phyloP scores from a whole-genome alignment of 2,329 filamentous ascomycete species.

The Exophiala spinifera region DNA sequence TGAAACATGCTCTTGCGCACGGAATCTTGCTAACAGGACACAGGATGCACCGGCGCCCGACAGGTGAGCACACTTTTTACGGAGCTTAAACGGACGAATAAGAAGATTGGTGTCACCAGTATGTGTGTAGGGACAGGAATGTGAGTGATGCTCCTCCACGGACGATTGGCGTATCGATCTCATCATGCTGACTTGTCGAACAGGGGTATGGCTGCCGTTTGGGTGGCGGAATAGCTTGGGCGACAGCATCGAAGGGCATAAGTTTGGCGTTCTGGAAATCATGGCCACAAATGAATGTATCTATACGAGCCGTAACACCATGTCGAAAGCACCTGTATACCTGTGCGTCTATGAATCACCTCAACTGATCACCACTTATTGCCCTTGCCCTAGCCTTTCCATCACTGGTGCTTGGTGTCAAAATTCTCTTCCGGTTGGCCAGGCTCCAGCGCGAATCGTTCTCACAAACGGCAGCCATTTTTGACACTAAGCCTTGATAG shows the following conservation, averaged over 20 bases:
- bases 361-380: too few relatives aligned
- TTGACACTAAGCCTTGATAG: too few relatives aligned
- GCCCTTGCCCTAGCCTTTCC: too few relatives aligned
- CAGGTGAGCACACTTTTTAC: conserved; percentile 91
- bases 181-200: conserved; percentile 4
- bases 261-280: neutral
- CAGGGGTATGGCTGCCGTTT: conserved; percentile 84
- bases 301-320: neutral
- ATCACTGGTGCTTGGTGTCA: too few relatives aligned
- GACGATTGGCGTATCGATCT: neutral
- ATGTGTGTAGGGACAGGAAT: conserved; percentile 98
- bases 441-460: too few relatives aligned
- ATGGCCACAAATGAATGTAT: neutral
- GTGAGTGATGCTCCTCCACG: conserved; percentile 36
- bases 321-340: neutral
- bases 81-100: conserved; percentile 77
- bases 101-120: conserved; percentile 85
- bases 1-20: too few relatives aligned
- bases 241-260: neutral
- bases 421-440: too few relatives aligned
- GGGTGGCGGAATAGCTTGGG: conserved; percentile 81
- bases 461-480: too few relatives aligned
- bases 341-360: too few relatives aligned
- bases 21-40: conserved; percentile 34
- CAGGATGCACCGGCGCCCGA: conserved; percentile 75